Percentiles rank a stretch among this genome's conserved stretches.
Conservation (phyloP, 2,329 filamentous ascomycete species). For the Neofusicoccum cordaticola region DNA sequence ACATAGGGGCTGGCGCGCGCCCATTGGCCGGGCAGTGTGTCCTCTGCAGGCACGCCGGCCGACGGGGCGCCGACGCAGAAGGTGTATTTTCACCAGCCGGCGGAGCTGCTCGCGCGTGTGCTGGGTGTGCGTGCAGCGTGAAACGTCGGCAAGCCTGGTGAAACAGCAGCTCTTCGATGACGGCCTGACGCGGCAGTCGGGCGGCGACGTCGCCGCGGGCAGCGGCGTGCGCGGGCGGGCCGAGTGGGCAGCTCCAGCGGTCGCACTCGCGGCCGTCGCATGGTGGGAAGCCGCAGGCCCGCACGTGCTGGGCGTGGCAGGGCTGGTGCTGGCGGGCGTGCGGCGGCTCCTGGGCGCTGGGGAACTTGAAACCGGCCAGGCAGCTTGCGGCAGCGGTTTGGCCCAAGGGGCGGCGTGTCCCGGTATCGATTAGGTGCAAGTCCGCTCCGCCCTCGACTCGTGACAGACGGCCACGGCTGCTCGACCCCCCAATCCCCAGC, state of each 20-base stretch:
- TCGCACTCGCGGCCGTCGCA: neutral
- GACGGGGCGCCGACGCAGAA: neutral
- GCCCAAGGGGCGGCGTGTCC: conserved; percentile 12
- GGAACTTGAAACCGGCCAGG: conserved; percentile 3
- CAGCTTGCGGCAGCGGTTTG: neutral
- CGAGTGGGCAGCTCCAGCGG: neutral
- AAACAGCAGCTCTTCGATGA: conserved; percentile 8
- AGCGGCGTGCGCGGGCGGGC: neutral
- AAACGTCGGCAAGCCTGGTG: conserved; percentile 17
- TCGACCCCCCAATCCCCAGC: conserved; percentile 4
- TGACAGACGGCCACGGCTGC: neutral
- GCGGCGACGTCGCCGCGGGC: neutral
- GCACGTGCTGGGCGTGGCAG: conserved; percentile 6
- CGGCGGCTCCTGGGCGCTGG: neutral
- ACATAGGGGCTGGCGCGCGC: neutral
- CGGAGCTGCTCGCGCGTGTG: neutral
- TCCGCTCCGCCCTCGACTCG: conserved; percentile 6
- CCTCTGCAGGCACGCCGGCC: neutral
- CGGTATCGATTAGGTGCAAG: conserved; percentile 3
- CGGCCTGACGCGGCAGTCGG: neutral
- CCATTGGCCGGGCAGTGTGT: neutral
- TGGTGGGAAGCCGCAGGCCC: neutral
- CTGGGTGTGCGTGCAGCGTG: conserved; percentile 6
- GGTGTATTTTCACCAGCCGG: neutral
- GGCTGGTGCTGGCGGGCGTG: neutral